Conservation (phyloP, 352 stramenopile genomes). For the Discostella stelligera region DNA sequence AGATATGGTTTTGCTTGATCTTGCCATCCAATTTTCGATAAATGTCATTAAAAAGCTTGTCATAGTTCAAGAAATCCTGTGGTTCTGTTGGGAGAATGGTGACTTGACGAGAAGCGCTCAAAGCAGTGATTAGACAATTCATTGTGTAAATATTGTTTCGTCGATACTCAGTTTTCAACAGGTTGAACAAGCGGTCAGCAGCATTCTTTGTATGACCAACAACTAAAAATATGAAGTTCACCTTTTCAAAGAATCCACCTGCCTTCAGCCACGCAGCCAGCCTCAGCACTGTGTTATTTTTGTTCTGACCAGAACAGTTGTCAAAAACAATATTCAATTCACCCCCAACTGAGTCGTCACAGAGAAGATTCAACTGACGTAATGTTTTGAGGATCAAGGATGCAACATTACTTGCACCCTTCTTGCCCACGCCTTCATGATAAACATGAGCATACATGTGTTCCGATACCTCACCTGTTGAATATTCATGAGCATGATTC, state of each 20-base stretch:
- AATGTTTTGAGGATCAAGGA: conserved; percentile 44
- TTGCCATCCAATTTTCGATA: too few species aligned
- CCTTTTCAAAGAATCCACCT: conserved; percentile 25
- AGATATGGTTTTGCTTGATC: too few species aligned
- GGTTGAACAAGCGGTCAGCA: conserved; percentile 35
- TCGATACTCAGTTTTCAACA: conserved; percentile 16
- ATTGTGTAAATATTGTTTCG: conserved; percentile 30
- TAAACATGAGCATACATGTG: conserved; percentile 48
- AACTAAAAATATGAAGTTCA: conserved; percentile 37
- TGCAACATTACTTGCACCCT: conserved; percentile 46
- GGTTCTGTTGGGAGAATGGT: conserved; percentile 4
- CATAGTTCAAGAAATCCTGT: conserved; percentile 13
- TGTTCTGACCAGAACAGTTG: conserved; percentile 53
- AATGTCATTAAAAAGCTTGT: conserved; percentile 14
- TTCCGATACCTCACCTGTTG: not conserved
- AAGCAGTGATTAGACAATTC: conserved; percentile 1
- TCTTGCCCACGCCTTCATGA: conserved; percentile 44
- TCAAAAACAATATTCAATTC: conserved; percentile 48
- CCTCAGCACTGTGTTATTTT: conserved; percentile 42
- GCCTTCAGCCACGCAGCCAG: conserved; percentile 23
- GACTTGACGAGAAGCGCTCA: conserved; percentile 3
- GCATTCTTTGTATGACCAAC: conserved; percentile 48
- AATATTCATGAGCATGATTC: conserved; percentile 31
- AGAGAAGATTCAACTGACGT: not conserved
- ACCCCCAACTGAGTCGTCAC: conserved; percentile 29